phyloP scores from a whole-genome alignment of 768 basidiomycete species.

The Artomyces pyxidatus region DNA sequence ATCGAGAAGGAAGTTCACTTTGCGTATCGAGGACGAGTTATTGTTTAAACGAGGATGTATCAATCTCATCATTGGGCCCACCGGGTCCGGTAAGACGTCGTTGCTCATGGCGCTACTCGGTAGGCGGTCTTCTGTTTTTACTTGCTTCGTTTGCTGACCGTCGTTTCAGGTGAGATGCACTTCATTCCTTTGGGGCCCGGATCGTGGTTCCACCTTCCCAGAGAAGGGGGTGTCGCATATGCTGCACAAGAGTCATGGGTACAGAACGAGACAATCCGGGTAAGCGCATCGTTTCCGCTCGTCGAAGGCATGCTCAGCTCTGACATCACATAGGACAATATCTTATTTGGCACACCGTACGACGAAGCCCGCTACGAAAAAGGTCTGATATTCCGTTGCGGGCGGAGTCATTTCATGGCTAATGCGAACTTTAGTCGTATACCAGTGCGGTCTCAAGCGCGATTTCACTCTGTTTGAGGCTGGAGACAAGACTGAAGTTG shows the following conservation, averaged over 20 bases:
- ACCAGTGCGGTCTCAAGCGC: conserved; percentile 22
- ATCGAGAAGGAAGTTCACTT: conserved; percentile 37
- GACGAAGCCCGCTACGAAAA: conserved; percentile 37
- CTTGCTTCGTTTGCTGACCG: background rate
- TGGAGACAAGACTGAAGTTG: conserved; percentile 48
- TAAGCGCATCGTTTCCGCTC: conserved; percentile 16
- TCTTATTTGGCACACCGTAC: conserved; percentile 39
- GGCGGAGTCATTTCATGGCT: background rate
- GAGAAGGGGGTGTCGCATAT: conserved; percentile 63
- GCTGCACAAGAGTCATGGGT: conserved; percentile 85
- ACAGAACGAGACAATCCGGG: conserved; percentile 68
- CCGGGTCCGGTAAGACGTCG: conserved; percentile 54
- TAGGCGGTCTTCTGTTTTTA: conserved; percentile 3
- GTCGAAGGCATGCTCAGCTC: background rate
- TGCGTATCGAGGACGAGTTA: conserved; percentile 46
- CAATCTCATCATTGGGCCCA: conserved; percentile 54
- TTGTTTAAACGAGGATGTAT: conserved; percentile 44
- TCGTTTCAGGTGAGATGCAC: conserved; percentile 51
- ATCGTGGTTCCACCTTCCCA: conserved; percentile 65
- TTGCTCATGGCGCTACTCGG: conserved; percentile 55
- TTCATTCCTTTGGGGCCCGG: conserved; percentile 41
- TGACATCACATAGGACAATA: conserved; percentile 31
- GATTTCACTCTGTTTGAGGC: conserved; percentile 41
- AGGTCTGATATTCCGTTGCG: too few species aligned
- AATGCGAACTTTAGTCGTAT: background rate